Conservation (phyloP, 2,329 filamentous ascomycete genomes). For the Penicillium nordicum region DNA sequence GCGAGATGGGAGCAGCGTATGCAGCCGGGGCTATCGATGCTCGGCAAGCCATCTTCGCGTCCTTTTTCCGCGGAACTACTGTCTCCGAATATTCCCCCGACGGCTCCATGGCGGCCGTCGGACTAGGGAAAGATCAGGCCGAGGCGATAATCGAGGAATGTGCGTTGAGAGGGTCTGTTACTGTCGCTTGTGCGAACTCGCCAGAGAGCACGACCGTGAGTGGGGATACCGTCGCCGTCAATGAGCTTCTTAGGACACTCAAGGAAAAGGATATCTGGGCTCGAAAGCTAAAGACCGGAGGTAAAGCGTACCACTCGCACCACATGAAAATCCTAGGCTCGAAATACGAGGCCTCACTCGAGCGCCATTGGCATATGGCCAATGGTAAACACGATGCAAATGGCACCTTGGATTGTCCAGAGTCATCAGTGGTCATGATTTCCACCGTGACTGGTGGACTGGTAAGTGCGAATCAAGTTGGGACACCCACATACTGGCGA, state of each 20-base stretch:
- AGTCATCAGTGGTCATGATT: neutral
- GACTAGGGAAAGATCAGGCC: constrained; percentile 7
- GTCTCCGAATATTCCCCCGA: neutral
- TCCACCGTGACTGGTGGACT: neutral
- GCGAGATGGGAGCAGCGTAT: constrained; percentile 12
- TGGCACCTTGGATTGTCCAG: neutral
- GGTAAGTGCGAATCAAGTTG: neutral
- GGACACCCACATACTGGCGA: neutral
- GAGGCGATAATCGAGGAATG: constrained; percentile 5
- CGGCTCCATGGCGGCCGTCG: constrained; percentile 23
- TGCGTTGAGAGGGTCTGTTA: constrained; percentile 1
- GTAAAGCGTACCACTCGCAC: neutral
- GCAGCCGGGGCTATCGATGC: neutral
- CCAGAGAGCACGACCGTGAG: neutral
- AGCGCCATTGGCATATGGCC: neutral
- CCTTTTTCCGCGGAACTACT: neutral
- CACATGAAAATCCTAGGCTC: neutral
- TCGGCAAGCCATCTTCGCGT: constrained; percentile 1
- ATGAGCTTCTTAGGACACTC: neutral
- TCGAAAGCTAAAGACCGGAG: neutral
- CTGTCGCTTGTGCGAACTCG: neutral
- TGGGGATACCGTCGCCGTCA: neutral
- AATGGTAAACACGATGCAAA: neutral
- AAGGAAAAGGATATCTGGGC: neutral
- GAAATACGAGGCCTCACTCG: neutral